These are phyloP conservation scores for Coemansia sp. DNA, from an alignment of 192 early-diverging fungal species.

Conservation along the genomic window DNA sequence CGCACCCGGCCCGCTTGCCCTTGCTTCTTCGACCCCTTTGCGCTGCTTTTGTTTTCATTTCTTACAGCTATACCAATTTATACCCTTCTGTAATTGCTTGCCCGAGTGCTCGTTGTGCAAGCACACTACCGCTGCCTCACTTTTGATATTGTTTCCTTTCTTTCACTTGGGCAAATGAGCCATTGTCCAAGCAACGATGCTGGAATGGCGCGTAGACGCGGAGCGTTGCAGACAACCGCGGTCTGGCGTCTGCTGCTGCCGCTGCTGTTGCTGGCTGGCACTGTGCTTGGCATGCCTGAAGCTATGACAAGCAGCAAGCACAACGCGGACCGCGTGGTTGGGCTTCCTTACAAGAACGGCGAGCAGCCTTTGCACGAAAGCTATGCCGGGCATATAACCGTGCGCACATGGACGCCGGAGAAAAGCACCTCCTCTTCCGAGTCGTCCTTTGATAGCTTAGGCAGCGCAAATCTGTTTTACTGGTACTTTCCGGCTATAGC, in stretches of 20 bases:
- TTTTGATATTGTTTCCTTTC: neutral
- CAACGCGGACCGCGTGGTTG: constrained; percentile 27
- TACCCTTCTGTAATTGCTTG: too few relatives aligned
- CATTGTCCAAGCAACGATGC: too few relatives aligned
- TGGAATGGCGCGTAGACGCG: neutral
- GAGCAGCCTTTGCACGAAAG: constrained; percentile 58
- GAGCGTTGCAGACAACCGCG: neutral
- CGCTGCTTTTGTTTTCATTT: too few relatives aligned
- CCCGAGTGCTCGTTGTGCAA: too few relatives aligned
- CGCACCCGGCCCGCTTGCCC: too few relatives aligned
- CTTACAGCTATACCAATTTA: too few relatives aligned
- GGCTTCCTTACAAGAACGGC: constrained; percentile 44
- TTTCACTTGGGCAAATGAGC: too few relatives aligned
- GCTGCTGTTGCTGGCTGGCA: neutral
- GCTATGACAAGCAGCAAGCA: neutral
- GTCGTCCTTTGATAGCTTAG: constrained; percentile 16
- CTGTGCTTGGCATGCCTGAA: neutral
- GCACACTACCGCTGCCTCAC: too few relatives aligned
- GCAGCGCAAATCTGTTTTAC: constrained; percentile 56
- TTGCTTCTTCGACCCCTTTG: too few relatives aligned
- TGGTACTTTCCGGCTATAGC: constrained; percentile 77
- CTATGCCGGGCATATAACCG: constrained; percentile 57
- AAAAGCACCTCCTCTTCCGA: constrained; percentile 19
- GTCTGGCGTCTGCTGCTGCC: neutral
- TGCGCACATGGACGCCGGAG: constrained; percentile 50